Evolutionary conservation across 176 grass and related monocot species (phyloP).

Genomic region (Oryza punctata): DNA sequence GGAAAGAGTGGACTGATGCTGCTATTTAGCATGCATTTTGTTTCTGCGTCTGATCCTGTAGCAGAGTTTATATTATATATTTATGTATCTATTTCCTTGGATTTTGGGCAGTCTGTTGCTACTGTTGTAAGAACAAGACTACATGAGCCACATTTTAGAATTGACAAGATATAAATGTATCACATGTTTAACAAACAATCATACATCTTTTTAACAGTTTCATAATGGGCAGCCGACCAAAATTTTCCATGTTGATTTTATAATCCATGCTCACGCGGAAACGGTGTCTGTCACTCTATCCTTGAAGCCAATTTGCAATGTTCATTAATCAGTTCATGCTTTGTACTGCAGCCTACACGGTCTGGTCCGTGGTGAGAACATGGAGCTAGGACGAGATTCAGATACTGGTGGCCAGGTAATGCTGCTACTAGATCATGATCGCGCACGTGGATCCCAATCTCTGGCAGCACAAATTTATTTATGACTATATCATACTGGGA

Average conservation of each 20-base stretch:
- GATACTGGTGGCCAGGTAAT: constrained; percentile 87
- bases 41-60: background rate
- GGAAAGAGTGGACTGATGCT: background rate
- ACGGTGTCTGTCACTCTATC: background rate
- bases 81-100: background rate
- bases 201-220: background rate
- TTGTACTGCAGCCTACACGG: constrained; percentile 62
- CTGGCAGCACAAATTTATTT: constrained; percentile 7
- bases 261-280: constrained; percentile 10
- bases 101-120: background rate
- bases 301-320: background rate
- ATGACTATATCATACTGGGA: background rate
- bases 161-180: constrained; percentile 16
- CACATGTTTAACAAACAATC: background rate
- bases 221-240: background rate
- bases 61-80: background rate
- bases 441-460: background rate
- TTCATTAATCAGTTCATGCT: constrained; percentile 29
- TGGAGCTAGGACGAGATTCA: constrained; percentile 88
- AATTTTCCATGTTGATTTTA: constrained; percentile 5
- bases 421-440: background rate
- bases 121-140: background rate
- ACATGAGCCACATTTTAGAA: constrained; percentile 3
- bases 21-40: background rate
- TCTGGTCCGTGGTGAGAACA: constrained; percentile 79